phyloP scores from a whole-genome alignment of 2,329 filamentous ascomycete genomes.

The Coniochaeta pulveracea region DNA sequence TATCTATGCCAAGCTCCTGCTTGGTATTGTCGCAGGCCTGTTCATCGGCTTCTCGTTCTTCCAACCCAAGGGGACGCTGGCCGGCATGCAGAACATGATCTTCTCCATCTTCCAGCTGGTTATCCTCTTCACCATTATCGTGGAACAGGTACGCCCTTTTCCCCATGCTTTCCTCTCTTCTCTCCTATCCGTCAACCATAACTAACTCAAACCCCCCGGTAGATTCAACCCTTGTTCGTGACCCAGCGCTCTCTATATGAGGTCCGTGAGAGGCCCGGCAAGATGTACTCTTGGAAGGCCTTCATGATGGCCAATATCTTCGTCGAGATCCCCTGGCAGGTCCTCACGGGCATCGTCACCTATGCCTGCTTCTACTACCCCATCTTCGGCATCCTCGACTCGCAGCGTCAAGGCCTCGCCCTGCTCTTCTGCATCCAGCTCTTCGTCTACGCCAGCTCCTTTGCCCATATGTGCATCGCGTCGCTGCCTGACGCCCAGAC shows the following conservation, averaged over 20 bases:
- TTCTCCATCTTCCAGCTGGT: conserved; percentile 56
- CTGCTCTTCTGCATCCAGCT: conserved; percentile 51
- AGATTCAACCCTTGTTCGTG: conserved; percentile 57
- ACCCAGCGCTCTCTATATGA: conserved; percentile 56
- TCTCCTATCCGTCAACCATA: background rate
- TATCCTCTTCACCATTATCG: conserved; percentile 50
- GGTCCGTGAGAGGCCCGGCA: conserved; percentile 52
- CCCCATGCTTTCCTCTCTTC: background rate
- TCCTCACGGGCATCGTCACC: conserved; percentile 47
- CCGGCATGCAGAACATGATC: conserved; percentile 55
- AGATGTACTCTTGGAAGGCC: conserved; percentile 54
- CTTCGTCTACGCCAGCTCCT: conserved; percentile 56
- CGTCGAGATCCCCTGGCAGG: conserved; percentile 58
- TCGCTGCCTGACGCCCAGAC: conserved; percentile 51
- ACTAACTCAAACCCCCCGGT: background rate
- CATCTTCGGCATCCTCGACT: conserved; percentile 38
- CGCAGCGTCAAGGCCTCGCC: conserved; percentile 35
- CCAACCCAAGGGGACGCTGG: conserved; percentile 41
- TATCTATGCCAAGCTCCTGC: conserved; percentile 57
- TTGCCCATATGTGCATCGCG: conserved; percentile 51
- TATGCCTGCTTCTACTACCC: conserved; percentile 58
- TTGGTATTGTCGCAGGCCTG: conserved; percentile 24
- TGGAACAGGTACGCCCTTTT: conserved; percentile 26
- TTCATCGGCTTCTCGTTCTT: conserved; percentile 58
- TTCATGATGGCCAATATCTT: conserved; percentile 55